Conservation (phyloP, 2,329 filamentous ascomycete species). For the Mycogone perniciosa region DNA sequence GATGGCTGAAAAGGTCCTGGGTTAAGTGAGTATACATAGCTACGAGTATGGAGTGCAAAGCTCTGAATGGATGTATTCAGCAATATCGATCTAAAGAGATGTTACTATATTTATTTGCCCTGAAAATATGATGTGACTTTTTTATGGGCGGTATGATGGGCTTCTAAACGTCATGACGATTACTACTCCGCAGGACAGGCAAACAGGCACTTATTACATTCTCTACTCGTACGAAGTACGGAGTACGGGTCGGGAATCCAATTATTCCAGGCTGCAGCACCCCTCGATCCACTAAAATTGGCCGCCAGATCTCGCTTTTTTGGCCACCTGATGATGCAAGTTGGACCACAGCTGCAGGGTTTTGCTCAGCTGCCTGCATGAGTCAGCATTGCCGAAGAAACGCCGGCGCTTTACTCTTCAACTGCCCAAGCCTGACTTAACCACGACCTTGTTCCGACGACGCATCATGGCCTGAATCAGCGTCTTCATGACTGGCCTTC, state of each 20-base stretch:
- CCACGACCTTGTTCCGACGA: constrained; percentile 5
- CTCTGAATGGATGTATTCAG: neutral
- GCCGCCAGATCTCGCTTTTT: neutral
- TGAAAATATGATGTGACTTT: too few relatives aligned
- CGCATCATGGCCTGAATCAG: constrained; percentile 13
- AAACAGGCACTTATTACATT: too few relatives aligned
- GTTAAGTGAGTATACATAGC: constrained; percentile 5
- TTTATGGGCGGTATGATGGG: too few relatives aligned
- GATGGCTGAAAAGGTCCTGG: constrained; percentile 45
- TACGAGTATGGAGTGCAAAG: neutral
- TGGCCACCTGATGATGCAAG: constrained; percentile 10
- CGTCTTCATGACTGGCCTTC: constrained; percentile 2
- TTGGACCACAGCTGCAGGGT: neutral
- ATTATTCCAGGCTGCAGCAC: too few relatives aligned
- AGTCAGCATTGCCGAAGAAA: constrained; percentile 12
- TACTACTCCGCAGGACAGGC: neutral
- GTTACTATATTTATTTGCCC: too few relatives aligned
- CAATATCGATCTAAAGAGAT: too few relatives aligned
- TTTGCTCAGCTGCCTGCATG: constrained; percentile 10
- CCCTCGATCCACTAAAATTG: constrained; percentile 1
- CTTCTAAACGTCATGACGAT: too few relatives aligned
- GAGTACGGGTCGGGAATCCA: too few relatives aligned
- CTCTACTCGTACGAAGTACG: too few relatives aligned
- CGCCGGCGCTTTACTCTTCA: constrained; percentile 5
- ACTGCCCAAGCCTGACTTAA: constrained; percentile 7